Evolutionary conservation across 371 early-diverging fungal species (phyloP), one percentile per base, ranked within the genome.

Genomic region (Choanephora cucurbitarum): DNA sequence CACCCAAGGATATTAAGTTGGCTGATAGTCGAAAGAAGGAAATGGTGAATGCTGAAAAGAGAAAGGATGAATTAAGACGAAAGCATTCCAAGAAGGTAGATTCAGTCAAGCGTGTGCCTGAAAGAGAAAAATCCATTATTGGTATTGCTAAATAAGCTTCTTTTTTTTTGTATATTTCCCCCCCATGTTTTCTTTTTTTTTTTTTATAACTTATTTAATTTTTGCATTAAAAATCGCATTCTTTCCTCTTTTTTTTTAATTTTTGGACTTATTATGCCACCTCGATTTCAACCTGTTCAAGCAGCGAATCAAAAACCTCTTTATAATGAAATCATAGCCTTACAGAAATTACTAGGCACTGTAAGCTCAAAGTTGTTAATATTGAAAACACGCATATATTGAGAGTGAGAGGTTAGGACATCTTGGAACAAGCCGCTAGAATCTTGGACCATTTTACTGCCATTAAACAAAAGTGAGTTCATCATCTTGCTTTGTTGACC

Each of bases 51-150:
- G 81, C 92, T 28, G 81, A 86, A 52, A 88, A 85, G 73, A 69
- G 75, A 54, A 96, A 94, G 82, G 94, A 95, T 58, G 92, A 93
- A 48, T 86, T 88, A 59, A 64, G 79, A 62, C 83, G 91, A 54
- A 91, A 88, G 66, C 87, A 91, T 72, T 82, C 82, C 57, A 87
- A 85, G 62, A 82, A 90, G 24, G 85, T 82, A 23, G 57, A 80
- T 34, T 86, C 83, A 28, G 82, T 84, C 31, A 79, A 76, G 51
- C 69, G 76, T 49, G 83, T 89, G 15, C 60, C 79, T 14, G 95
- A 96, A 69, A 79, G 96, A 58, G 87, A 87, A 57, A 95, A 94
- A 82, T 64, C 85, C 34, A 82, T 96, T 60, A 75, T 91, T 60
- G 86, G 81, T 45, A 79, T 88, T 60, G 85, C 87, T 49, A 90